phyloP scores from a whole-genome alignment of 2,329 filamentous ascomycete genomes.

The Microdochium bolleyi region DNA sequence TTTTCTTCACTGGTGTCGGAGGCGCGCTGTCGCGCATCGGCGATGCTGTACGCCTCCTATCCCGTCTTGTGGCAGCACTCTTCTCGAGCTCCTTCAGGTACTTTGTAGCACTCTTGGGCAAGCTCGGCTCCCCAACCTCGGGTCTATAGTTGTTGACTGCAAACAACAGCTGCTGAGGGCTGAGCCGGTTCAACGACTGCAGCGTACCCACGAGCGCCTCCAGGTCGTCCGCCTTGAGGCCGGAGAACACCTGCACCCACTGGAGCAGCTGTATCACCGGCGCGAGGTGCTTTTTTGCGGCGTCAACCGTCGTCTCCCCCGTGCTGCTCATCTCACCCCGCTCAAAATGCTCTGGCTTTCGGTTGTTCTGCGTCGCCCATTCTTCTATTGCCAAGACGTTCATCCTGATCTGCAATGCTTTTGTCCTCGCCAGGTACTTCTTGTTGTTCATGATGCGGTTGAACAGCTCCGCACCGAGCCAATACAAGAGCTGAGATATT shows the following conservation, averaged over 20 bases:
- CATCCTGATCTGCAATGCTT: conserved; percentile 99
- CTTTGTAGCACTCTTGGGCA: conserved; percentile 82
- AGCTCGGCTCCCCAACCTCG: conserved; percentile 88
- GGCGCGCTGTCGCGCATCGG: conserved; percentile 24
- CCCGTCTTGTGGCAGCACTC: conserved; percentile 56
- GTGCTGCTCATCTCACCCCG: conserved; percentile 78
- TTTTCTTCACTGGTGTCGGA: conserved; percentile 25
- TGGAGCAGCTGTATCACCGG: conserved; percentile 91
- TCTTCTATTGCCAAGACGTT: conserved; percentile 93
- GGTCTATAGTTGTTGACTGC: conserved; percentile 87
- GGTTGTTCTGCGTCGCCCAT: conserved; percentile 89
- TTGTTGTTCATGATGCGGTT: conserved; percentile 96
- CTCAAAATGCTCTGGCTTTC: conserved; percentile 92
- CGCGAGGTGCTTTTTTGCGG: conserved; percentile 74
- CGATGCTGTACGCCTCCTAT: conserved; percentile 39
- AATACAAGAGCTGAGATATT: conserved; percentile 87
- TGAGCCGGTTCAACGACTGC: conserved; percentile 78
- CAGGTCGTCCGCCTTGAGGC: conserved; percentile 73
- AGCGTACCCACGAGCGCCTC: conserved; percentile 83
- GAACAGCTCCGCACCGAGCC: conserved; percentile 93
- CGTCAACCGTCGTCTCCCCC: conserved; percentile 81
- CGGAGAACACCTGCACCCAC: conserved; percentile 97
- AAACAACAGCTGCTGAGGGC: conserved; percentile 83
- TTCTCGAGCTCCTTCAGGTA: conserved; percentile 76
- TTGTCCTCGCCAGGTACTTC: conserved; percentile 89